These are phyloP conservation scores for Lentinula raphanica DNA, from an alignment of 768 basidiomycete genomes.

Conservation along the genomic window DNA sequence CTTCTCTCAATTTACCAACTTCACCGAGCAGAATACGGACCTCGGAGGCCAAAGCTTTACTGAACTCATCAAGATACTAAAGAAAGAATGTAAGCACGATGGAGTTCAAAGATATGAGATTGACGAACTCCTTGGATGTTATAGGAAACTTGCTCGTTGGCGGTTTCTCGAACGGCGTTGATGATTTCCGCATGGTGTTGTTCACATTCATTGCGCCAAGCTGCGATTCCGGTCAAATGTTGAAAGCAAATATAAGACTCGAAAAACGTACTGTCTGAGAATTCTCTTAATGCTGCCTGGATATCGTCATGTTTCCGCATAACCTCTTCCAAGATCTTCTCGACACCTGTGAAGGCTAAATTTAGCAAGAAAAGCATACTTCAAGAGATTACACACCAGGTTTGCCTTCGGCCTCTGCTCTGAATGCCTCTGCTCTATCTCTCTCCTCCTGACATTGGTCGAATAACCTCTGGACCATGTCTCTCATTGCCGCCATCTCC, in stretches of 20 bases:
- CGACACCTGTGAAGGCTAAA: constrained; percentile 39
- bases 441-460: constrained; percentile 52
- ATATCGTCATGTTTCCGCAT: constrained; percentile 56
- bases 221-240: constrained; percentile 29
- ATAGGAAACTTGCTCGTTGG: constrained; percentile 73
- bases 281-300: constrained; percentile 43
- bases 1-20: constrained; percentile 78
- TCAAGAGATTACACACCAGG: constrained; percentile 40
- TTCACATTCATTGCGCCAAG: constrained; percentile 60
- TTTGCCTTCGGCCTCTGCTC: constrained; percentile 45
- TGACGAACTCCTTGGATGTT: constrained; percentile 73
- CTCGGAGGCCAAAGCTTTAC: constrained; percentile 75
- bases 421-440: constrained; percentile 45
- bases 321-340: constrained; percentile 57
- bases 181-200: constrained; percentile 67
- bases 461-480: constrained; percentile 56
- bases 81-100: background rate
- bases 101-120: background rate
- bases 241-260: background rate
- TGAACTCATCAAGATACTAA: constrained; percentile 85
- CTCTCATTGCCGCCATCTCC: constrained; percentile 50
- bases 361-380: background rate
- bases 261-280: constrained; percentile 52
- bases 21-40: constrained; percentile 80
- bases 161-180: constrained; percentile 62